Percentiles rank a stretch among this genome's conserved stretches.
These are phyloP conservation scores for Scutellaria minor DNA, from an alignment of 257 asterid genomes.

Conservation along the genomic window DNA sequence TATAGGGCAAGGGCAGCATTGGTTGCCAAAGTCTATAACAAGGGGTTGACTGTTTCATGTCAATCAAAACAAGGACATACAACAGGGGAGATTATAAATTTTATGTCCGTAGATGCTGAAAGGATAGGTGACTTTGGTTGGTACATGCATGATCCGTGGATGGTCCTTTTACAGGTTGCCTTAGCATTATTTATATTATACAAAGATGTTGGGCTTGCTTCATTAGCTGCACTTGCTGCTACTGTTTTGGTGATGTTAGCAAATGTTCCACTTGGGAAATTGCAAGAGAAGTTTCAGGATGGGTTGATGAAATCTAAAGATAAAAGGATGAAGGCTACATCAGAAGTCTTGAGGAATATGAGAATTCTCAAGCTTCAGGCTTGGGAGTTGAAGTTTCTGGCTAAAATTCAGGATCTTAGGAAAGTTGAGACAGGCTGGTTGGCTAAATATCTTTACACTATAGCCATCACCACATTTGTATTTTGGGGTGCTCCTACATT, in stretches of 20 bases:
- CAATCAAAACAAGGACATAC: conserved; percentile 80
- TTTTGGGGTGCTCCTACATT: conserved; percentile 87
- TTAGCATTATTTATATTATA: conserved; percentile 70
- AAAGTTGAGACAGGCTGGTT: conserved; percentile 74
- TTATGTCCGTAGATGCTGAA: conserved; percentile 89
- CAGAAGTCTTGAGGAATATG: conserved; percentile 95
- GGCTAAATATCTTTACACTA: conserved; percentile 58
- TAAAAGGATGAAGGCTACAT: conserved; percentile 82
- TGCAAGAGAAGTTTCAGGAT: conserved; percentile 74
- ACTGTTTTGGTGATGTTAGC: conserved; percentile 72
- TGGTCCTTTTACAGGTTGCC: conserved; percentile 62
- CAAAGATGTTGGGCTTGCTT: conserved; percentile 77
- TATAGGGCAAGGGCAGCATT: conserved; percentile 79
- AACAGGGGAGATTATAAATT: conserved; percentile 81
- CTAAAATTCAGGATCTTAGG: conserved; percentile 64
- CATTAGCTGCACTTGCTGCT: conserved; percentile 65
- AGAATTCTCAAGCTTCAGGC: conserved; percentile 93
- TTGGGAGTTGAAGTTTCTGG: conserved; percentile 86
- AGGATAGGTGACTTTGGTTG: conserved; percentile 80
- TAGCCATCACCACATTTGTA: conserved; percentile 56
- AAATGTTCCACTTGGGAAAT: conserved; percentile 69
- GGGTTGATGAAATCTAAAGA: conserved; percentile 81
- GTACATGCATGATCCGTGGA: conserved; percentile 93
- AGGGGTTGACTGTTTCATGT: conserved; percentile 72
- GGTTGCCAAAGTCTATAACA: conserved; percentile 71